These are phyloP conservation scores for Epipyxis sp. DNA, from an alignment of 108 stramenopile genomes.

Conservation along the genomic window DNA sequence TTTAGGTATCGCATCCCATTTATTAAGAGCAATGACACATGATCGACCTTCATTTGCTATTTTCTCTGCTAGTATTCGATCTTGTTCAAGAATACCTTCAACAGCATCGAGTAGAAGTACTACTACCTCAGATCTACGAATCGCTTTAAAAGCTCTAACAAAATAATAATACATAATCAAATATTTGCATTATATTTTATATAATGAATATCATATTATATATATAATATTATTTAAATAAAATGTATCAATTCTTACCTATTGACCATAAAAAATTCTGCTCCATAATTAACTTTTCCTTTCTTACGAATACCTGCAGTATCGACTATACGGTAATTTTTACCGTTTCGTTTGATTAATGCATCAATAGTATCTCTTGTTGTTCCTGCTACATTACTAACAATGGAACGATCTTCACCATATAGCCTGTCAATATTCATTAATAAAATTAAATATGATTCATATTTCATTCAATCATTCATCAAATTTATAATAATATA, in stretches of 20 bases:
- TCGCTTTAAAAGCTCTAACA: slow-evolving; percentile 87
- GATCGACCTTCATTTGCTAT: slow-evolving; percentile 89
- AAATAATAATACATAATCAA: too few relatives aligned
- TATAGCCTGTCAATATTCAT: too few relatives aligned
- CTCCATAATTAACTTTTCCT: slow-evolving; percentile 87
- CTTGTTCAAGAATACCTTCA: slow-evolving; percentile 86
- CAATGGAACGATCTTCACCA: slow-evolving; percentile 82
- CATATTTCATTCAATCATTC: too few relatives aligned
- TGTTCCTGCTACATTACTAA: slow-evolving; percentile 89
- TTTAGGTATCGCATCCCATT: slow-evolving; percentile 88
- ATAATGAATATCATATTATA: too few relatives aligned
- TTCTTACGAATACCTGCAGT: slow-evolving; percentile 94
- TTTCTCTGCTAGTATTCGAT: slow-evolving; percentile 83
- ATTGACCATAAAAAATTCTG: slow-evolving; percentile 97
- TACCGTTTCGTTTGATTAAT: slow-evolving; percentile 73
- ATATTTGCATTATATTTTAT: too few relatives aligned
- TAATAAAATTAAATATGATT: too few relatives aligned
- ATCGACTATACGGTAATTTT: slow-evolving; percentile 88
- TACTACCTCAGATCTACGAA: slow-evolving; percentile 87
- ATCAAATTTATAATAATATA: too few relatives aligned
- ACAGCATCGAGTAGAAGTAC: slow-evolving; percentile 91
- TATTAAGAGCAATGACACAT: slow-evolving; percentile 92
- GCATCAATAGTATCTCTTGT: slow-evolving; percentile 97
- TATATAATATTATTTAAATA: too few relatives aligned
- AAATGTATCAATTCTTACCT: too few relatives aligned